Conservation (phyloP, 305 asterid genomes). For the Solanum hybrid region DNA sequence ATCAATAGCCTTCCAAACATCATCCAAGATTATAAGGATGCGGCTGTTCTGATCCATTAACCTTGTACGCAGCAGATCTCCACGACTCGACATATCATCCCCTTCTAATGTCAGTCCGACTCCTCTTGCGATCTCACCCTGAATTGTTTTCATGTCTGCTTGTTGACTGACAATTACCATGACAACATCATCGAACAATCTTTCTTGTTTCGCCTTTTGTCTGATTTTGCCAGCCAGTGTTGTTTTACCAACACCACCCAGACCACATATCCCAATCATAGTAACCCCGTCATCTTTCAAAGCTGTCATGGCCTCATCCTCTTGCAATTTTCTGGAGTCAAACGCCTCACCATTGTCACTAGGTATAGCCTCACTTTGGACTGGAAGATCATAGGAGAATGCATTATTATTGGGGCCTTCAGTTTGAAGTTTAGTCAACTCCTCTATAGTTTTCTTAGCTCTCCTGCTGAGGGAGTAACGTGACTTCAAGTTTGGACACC, state of each 20-base stretch:
- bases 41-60: background rate
- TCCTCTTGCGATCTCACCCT: constrained; percentile 9
- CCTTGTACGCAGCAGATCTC: background rate
- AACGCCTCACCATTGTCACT: background rate
- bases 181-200: background rate
- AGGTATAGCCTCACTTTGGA: background rate
- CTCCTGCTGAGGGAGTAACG: rapidly evolving
- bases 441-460: rapidly evolving
- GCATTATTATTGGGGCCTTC: too few species aligned
- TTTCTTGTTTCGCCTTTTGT: background rate
- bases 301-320: background rate
- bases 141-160: background rate
- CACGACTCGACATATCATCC: background rate
- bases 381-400: background rate
- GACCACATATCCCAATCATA: background rate
- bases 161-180: constrained; percentile 9
- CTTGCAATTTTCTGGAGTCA: background rate
- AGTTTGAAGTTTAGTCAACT: rapidly evolving
- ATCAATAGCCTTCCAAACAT: background rate
- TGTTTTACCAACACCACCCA: background rate
- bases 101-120: constrained; percentile 8
- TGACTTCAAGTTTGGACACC: background rate
- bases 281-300: background rate
- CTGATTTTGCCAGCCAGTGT: background rate
- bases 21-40: background rate